Base-by-base conservation (phyloP, 768 basidiomycete species). In the Rhizopogon vinicolor region DNA sequence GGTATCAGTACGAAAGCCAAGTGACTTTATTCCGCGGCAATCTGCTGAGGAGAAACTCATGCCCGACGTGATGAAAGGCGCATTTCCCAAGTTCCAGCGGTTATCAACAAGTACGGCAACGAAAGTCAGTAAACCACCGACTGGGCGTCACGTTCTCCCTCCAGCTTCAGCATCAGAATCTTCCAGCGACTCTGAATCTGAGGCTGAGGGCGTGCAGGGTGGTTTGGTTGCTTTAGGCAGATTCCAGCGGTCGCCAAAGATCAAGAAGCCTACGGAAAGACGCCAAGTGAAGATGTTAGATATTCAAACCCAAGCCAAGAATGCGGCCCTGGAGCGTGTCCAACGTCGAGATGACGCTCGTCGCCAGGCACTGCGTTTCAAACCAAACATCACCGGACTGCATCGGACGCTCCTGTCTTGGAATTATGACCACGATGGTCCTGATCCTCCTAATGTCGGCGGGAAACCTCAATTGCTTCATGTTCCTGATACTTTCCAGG, bases 371-470 rank as follows among this genome's bases (percentile, higher is more conserved):
- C 72, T 86, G 58, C 84, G 94, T 7, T 75, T 95, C 63, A 87
- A 85, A 63, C 96, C 94, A 2, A 87, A 98, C 63, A 77, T 95
- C 18, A 84, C 85, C 31, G 78, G 76, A 6, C 83, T 99, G 19
- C 89, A 96, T 68, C 84, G 83, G 44, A 72, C 77, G 9, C 76
- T 98, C 29, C 72, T 99, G 1, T 85, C 90, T 1, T 99, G 97
- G 97, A 76, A 89, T 67, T 93, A 93, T 58, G 80, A 86, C 44
- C 82, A 91, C 60, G 66, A 66, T 10, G 84, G 86, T 19, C 68
- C 82, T 39, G 69, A 78, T 40, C 91, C 89, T 41, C 88, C 92
- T 1, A 73, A 75, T n/a, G 67, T 72, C 16, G 65, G 60, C 49
- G 45, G 58, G 41, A 73, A 68, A 43, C 60, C 74, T 4, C 50